These are phyloP conservation scores for Cercospora sp. DNA, from an alignment of 2,329 filamentous ascomycete species.

Conservation along the genomic window DNA sequence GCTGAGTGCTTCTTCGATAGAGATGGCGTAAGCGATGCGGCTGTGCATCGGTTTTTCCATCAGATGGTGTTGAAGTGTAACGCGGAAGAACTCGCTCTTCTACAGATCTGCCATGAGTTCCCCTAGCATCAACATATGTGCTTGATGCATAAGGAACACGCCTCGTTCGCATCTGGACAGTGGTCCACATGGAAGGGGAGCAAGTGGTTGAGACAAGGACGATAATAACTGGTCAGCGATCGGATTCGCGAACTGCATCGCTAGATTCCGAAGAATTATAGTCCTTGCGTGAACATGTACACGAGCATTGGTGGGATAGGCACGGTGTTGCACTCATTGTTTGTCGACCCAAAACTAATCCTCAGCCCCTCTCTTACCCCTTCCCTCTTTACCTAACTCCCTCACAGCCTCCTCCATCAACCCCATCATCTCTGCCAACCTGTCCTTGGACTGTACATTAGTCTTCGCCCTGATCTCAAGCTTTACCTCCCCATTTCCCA, in stretches of 20 bases:
- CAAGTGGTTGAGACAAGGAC: too few species aligned
- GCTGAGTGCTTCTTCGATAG: neutral
- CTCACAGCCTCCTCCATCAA: neutral
- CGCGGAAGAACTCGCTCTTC: neutral
- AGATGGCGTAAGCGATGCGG: neutral
- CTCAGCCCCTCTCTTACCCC: neutral
- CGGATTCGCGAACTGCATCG: too few species aligned
- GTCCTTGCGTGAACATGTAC: too few species aligned
- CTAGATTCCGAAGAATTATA: too few species aligned
- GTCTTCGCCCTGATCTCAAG: slow-evolving; percentile 6
- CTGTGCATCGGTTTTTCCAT: neutral
- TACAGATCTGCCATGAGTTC: neutral
- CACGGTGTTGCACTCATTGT: neutral
- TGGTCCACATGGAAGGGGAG: too few species aligned
- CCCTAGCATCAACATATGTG: neutral
- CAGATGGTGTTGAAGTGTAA: neutral
- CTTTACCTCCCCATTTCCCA: neutral
- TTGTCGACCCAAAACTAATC: neutral
- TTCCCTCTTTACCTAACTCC: neutral
- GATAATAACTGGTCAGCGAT: too few species aligned
- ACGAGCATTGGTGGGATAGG: too few species aligned
- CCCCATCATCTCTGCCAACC: neutral
- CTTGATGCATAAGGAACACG: too few species aligned
- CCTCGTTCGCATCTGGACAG: too few species aligned
- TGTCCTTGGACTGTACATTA: slow-evolving; percentile 1